Evolutionary conservation across 2,329 filamentous ascomycete species (phyloP).

Genomic region (Colletotrichum lindemuthianum): DNA sequence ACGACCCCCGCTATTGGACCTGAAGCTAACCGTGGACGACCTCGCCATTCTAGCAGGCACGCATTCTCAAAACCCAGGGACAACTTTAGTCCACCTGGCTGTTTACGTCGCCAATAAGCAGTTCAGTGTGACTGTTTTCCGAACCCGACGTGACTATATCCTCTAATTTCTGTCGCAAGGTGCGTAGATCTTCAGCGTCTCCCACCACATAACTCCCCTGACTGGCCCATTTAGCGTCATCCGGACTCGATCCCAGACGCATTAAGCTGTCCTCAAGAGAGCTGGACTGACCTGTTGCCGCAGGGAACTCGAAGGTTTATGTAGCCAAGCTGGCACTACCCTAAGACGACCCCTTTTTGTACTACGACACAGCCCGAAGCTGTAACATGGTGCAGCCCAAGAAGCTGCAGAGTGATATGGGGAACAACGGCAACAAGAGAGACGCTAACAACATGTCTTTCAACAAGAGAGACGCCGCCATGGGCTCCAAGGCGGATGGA

Average conservation of each 20-base stretch:
- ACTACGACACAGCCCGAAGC: constrained; percentile 26
- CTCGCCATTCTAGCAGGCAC: constrained; percentile 14
- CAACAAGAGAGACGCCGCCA: constrained; percentile 50
- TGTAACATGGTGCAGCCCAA: constrained; percentile 32
- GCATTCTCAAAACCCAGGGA: constrained; percentile 15
- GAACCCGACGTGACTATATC: constrained; percentile 18
- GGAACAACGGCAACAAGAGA: constrained; percentile 33
- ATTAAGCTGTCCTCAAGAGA: background rate
- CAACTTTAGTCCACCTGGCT: constrained; percentile 20
- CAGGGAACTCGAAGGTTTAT: constrained; percentile 27
- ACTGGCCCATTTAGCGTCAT: background rate
- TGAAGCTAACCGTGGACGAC: constrained; percentile 30
- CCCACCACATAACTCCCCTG: background rate
- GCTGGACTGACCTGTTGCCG: constrained; percentile 20
- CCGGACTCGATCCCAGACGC: background rate
- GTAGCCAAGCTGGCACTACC: constrained; percentile 33
- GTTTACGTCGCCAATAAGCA: constrained; percentile 9
- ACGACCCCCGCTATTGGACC: constrained; percentile 25
- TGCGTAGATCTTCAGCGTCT: constrained; percentile 16
- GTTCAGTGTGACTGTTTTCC: constrained; percentile 20
- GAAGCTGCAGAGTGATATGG: constrained; percentile 32
- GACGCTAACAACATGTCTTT: constrained; percentile 46
- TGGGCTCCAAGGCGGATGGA: constrained; percentile 46
- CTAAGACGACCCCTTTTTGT: constrained; percentile 24
- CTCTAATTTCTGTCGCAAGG: constrained; percentile 34